Evolutionary conservation across 805 yeast genomes (phyloP).

Genomic region (Candida dendrica): DNA sequence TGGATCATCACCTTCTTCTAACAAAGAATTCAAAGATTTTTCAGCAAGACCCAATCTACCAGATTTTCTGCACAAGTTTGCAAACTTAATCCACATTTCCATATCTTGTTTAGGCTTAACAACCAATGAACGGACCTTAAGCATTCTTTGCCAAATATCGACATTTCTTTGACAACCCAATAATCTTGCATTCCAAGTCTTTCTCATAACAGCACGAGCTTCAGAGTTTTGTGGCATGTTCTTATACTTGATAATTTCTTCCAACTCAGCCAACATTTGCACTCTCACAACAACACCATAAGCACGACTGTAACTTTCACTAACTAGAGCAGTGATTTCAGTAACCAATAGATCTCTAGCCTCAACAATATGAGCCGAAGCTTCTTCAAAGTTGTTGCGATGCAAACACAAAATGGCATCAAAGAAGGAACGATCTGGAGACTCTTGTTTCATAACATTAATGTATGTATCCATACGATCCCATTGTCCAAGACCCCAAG

Average conservation of each 20-base stretch:
- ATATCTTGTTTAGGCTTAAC: slow-evolving; percentile 93
- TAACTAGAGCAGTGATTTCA: slow-evolving; percentile 88
- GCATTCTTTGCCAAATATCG: slow-evolving; percentile 97
- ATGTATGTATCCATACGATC: slow-evolving; percentile 91
- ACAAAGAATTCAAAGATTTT: slow-evolving; percentile 71
- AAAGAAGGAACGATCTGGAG: slow-evolving; percentile 93
- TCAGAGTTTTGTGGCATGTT: slow-evolving; percentile 78
- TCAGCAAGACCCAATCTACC: slow-evolving; percentile 91
- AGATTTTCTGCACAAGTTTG: slow-evolving; percentile 89
- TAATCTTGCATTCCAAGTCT: slow-evolving; percentile 90
- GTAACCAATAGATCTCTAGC: slow-evolving; percentile 90
- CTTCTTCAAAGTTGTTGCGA: slow-evolving; percentile 77
- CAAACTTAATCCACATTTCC: slow-evolving; percentile 98
- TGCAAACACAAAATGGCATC: slow-evolving; percentile 85
- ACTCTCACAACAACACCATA: slow-evolving; percentile 94
- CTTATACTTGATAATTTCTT: slow-evolving; percentile 88
- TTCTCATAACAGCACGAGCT: slow-evolving; percentile 68
- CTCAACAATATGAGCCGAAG: slow-evolving; percentile 65
- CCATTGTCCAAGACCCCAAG: slow-evolving; percentile 98
- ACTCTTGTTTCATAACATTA: slow-evolving; percentile 80
- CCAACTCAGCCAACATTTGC: slow-evolving; percentile 94
- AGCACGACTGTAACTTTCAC: slow-evolving; percentile 94
- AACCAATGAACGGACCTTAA: slow-evolving; percentile 87
- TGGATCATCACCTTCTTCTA: slow-evolving; percentile 60
- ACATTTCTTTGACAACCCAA: slow-evolving; percentile 94